Evolutionary conservation across 345 rosid species (phyloP), one percentile per base, ranked within the genome.

Genomic region (Salix purpurea): DNA sequence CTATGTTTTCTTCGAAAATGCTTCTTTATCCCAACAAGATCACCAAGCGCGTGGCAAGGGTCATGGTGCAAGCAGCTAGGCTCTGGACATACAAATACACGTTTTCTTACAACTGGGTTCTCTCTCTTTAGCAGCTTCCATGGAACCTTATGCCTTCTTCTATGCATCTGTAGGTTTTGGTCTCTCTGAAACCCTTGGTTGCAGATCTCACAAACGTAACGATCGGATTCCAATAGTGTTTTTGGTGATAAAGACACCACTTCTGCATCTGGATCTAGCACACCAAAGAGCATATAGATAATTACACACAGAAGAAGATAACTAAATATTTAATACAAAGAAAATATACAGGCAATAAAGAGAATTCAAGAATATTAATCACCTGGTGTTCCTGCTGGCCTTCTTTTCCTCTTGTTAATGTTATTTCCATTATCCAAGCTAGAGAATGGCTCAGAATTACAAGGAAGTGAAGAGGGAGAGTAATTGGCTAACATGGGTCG

Each of bases 341-440:
- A 67, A 50, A 40, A 9, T 1, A 42, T 14, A 30, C 16, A 16
- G 34, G 8, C 40, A 7, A 34, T 34, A 34, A 56, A 60, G 24
- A 48, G 30, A 56, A 24, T 9, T 4, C 13, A 70, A 42, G 28
- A 66, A 76, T 37, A 37, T 4, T 40, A 48, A 2, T 30, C 82
- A 92, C 97, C 98, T 84, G 97, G 98, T 68, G 97, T 90, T 34
- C 98, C 98, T 37, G 98, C 96, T 0, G 97, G 94, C 74, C 97
- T 83, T 62, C 98, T 75, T 83, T 90, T 92, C 73, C 93, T 86
- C 85, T 92, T 94, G 73, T 65, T 82, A 84, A 83, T 81, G 85
- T 36, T 80, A 40, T 9, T 76, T 7, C 83, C 87, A 77, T 74
- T 83, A 37, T 82, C 90, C 36, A 80, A 67, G 85, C 83, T 84